phyloP scores from a whole-genome alignment of 306 rosid genomes.

The Casuarina glauca region DNA sequence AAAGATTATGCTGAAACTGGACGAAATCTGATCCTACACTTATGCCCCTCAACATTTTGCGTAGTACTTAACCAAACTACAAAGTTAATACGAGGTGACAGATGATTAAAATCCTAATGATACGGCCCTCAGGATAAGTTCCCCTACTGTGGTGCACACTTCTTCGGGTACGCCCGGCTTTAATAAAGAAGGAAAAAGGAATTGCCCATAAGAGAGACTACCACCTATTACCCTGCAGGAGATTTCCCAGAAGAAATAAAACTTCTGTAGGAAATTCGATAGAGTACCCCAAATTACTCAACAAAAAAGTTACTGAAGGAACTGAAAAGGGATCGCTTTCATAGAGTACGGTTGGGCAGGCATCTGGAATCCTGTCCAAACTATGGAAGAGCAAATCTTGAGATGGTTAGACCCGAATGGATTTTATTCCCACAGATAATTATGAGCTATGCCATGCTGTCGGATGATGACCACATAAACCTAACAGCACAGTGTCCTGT shows the following conservation, averaged over 20 bases:
- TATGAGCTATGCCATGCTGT: not conserved
- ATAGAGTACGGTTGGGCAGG: not conserved
- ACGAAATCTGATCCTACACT: slow-evolving; percentile 18
- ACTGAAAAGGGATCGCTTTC: not conserved
- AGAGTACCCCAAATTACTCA: not conserved
- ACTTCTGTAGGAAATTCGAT: not conserved
- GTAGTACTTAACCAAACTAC: not conserved
- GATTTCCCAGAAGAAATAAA: not conserved
- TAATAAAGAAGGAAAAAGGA: too few relatives aligned
- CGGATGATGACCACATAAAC: not conserved
- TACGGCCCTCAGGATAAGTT: not conserved
- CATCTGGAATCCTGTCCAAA: not conserved
- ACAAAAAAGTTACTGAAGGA: not conserved
- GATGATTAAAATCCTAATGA: not conserved
- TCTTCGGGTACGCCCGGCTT: not conserved
- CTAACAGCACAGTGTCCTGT: too few relatives aligned
- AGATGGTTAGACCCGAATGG: not conserved
- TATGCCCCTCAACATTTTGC: not conserved
- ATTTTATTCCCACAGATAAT: too few relatives aligned
- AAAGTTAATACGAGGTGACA: not conserved
- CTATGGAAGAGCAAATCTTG: not conserved
- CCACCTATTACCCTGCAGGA: too few relatives aligned
- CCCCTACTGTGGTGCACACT: not conserved
- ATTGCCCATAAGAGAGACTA: too few relatives aligned
- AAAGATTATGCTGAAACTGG: slow-evolving; percentile 34